Evolutionary conservation across 768 basidiomycete species (phyloP), one percentile per base, ranked within the genome.

Genomic region (Dioszegia crocea): DNA sequence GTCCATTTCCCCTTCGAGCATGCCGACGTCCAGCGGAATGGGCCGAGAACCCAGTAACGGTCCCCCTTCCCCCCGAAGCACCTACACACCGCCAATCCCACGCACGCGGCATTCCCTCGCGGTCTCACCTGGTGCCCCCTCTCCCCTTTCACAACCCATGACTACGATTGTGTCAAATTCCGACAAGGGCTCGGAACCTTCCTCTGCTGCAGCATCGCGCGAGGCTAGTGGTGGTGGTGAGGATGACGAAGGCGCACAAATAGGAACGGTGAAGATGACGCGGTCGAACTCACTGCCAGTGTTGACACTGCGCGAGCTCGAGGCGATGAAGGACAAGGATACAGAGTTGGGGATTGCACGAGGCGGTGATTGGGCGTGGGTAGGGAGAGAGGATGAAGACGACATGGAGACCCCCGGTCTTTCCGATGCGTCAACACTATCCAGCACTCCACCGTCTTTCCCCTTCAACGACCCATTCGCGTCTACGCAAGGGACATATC

Each of bases 281-380:
- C 45, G 73, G 41, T 68, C 66, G 0, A 68, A 65, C 40, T 70
- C 68, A 0, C 48, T 74, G 16, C 75, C 75, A 0, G 64, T 74
- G 0, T 54, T 76, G 49, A 74, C 72, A 0, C 53, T 67, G 12
- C 43, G 68, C 44, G 75, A 74, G 41, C 30, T 69, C 17, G 51
- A 71, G 12, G 72, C 70, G 38, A 50, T 72, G 27, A 62, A 59
- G 41, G 61, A 67, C 40, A 76, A 74, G 51, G 75, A 76, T 45
- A 68, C 56, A 1, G 73, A 74, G 50, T 39, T 74, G 43, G 75
- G 75, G 5, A 70, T 76, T n/a, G 57, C 57, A n/a, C 43, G 71
- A 19, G 70, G 70, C 4, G 62, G 66, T 19, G 55, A 60, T 19
- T 72, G 66, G 64, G 70, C 69, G 26, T 76, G 75, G 75, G 63